These are phyloP conservation scores for Erysiphe pulchra DNA, from an alignment of 2,329 filamentous ascomycete genomes.

Conservation along the genomic window DNA sequence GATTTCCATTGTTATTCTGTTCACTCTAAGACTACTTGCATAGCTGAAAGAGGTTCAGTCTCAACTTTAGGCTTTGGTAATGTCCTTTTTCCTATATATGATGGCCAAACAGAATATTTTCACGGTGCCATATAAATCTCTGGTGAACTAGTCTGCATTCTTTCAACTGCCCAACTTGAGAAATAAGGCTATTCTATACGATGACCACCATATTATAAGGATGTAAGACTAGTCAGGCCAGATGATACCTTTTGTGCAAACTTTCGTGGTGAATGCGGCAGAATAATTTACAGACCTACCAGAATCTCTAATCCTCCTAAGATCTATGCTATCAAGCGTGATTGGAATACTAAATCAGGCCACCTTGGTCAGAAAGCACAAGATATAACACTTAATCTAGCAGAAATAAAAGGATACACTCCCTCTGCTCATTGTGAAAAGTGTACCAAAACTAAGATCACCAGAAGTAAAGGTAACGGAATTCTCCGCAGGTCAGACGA, in stretches of 20 bases:
- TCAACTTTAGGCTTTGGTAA: background rate
- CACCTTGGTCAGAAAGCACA: too few relatives aligned
- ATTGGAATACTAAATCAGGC: too few relatives aligned
- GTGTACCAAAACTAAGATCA: too few relatives aligned
- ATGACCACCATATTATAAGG: background rate
- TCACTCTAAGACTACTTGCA: background rate
- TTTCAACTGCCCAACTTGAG: background rate
- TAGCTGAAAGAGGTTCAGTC: background rate
- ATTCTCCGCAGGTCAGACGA: too few relatives aligned
- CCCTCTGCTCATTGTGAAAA: too few relatives aligned
- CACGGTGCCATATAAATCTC: background rate
- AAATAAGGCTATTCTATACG: too few relatives aligned
- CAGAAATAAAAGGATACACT: background rate
- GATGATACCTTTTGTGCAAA: background rate
- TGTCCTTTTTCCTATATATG: background rate
- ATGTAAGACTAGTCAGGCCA: background rate
- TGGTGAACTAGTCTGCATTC: background rate
- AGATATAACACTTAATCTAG: too few relatives aligned
- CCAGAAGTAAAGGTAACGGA: too few relatives aligned
- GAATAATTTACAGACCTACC: background rate
- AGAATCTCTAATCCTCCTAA: too few relatives aligned
- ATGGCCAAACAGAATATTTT: background rate
- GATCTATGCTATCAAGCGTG: too few relatives aligned
- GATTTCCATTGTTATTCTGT: background rate
- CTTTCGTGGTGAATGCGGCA: background rate